Evolutionary conservation across 768 basidiomycete genomes (phyloP).

Genomic region (Auricularia sp.): DNA sequence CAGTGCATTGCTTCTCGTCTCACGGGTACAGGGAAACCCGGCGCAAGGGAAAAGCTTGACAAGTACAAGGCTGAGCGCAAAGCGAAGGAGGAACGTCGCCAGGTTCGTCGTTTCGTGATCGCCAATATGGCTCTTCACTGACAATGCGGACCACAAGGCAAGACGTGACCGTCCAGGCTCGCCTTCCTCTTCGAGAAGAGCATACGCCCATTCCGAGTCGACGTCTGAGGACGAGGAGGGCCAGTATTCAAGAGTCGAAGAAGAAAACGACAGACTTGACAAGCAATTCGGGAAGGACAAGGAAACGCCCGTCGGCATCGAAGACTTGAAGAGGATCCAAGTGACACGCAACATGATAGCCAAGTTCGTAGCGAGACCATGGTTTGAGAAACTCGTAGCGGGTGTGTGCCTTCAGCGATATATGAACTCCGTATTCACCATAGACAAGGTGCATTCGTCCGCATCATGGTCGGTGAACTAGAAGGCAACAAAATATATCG

Average conservation of each 20-base stretch:
- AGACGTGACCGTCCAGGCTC: constrained; percentile 2
- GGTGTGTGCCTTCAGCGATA: constrained; percentile 33
- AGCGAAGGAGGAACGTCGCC: constrained; percentile 81
- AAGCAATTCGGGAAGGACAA: constrained; percentile 26
- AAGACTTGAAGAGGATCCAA: constrained; percentile 51
- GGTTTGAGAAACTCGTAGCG: constrained; percentile 78
- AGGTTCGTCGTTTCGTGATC: constrained; percentile 36
- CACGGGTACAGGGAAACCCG: constrained; percentile 53
- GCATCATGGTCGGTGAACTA: constrained; percentile 68
- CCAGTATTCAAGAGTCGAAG: constrained; percentile 61
- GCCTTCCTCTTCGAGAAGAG: background rate
- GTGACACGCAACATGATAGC: constrained; percentile 64
- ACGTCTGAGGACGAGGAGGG: constrained; percentile 76
- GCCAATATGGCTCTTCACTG: constrained; percentile 4
- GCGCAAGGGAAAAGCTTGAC: constrained; percentile 61
- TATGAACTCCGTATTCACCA: constrained; percentile 4
- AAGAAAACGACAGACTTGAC: constrained; percentile 48
- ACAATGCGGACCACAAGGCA: background rate
- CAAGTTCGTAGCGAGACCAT: constrained; percentile 62
- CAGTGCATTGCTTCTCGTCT: constrained; percentile 6
- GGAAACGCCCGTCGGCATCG: constrained; percentile 36
- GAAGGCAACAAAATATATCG: constrained; percentile 57
- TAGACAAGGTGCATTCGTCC: constrained; percentile 67
- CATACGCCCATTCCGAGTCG: constrained; percentile 46
- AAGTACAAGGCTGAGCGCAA: constrained; percentile 81